Evolutionary conservation across 2,329 filamentous ascomycete genomes (phyloP).

Genomic region (Colletotrichum tamarilloi): DNA sequence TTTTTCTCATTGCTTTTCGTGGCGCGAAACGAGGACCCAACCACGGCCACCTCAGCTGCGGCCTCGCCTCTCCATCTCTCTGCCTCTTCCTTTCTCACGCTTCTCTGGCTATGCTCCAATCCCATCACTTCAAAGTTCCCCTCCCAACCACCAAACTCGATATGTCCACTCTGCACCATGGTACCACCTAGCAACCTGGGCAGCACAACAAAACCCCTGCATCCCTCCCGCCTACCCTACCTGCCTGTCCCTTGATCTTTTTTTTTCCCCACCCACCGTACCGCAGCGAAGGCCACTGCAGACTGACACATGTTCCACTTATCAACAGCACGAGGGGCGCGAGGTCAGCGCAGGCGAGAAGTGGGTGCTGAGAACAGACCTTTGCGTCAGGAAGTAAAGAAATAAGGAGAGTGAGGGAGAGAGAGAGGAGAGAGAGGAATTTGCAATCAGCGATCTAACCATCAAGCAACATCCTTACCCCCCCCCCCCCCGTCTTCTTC

Average conservation of each 20-base stretch:
- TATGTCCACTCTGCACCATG: slow-evolving; percentile 7
- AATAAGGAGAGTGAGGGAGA: background rate
- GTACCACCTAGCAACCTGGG: slow-evolving; percentile 44
- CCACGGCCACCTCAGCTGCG: slow-evolving; percentile 22
- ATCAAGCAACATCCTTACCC: slow-evolving; percentile 2
- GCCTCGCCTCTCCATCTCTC: slow-evolving; percentile 16
- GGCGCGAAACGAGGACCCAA: slow-evolving; percentile 23
- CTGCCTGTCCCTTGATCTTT: background rate
- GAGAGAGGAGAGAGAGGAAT: background rate
- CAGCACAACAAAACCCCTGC: slow-evolving; percentile 41
- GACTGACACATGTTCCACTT: slow-evolving; percentile 32
- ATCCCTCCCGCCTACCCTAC: slow-evolving; percentile 1
- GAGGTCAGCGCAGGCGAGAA: slow-evolving; percentile 87
- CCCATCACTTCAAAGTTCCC: background rate
- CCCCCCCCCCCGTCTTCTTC: background rate
- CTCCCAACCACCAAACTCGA: background rate
- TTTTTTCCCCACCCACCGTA: background rate
- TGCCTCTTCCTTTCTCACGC: background rate
- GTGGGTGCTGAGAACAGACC: slow-evolving; percentile 88
- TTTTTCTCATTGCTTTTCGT: slow-evolving; percentile 29
- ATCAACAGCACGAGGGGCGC: slow-evolving; percentile 77
- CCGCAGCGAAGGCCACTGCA: slow-evolving; percentile 5
- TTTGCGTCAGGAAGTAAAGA: slow-evolving; percentile 70
- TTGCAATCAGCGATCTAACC: background rate
- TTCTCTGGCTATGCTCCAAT: background rate